Percentiles rank a stretch among this genome's conserved stretches.
Conservation (phyloP, 768 basidiomycete genomes). For the Tulasnella sp. region DNA sequence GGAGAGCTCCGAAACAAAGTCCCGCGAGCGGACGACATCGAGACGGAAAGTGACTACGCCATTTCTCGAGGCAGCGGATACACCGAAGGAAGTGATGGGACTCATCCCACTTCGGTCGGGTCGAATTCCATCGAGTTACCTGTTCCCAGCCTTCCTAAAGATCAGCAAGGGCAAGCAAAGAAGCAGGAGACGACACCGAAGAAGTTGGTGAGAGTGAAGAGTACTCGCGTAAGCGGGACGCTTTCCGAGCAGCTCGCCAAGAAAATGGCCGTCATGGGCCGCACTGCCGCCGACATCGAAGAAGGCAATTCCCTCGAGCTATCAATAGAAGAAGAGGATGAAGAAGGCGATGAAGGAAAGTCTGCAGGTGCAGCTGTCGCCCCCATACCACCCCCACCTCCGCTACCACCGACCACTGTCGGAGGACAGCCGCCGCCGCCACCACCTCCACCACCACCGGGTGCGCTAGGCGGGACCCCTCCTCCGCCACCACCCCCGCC, state of each 20-base stretch:
- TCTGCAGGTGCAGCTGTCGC: background rate
- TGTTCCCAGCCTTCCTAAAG: background rate
- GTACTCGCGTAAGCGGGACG: conserved; percentile 32
- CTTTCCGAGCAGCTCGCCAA: conserved; percentile 53
- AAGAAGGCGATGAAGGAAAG: conserved; percentile 26
- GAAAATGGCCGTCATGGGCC: conserved; percentile 41
- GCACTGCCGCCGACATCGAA: background rate
- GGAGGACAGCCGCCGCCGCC: background rate
- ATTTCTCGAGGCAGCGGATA: conserved; percentile 31
- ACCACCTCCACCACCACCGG: background rate
- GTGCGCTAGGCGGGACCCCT: too few relatives aligned
- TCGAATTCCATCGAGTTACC: background rate
- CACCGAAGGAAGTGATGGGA: conserved; percentile 46
- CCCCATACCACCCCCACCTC: background rate
- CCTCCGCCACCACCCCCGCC: conserved; percentile 17
- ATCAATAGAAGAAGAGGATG: conserved; percentile 30
- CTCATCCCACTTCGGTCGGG: conserved; percentile 37
- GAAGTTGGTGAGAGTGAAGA: conserved; percentile 15
- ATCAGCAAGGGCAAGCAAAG: conserved; percentile 13
- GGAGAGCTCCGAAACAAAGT: background rate
- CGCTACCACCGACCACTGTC: background rate
- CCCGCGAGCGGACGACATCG: conserved; percentile 22
- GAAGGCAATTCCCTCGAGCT: conserved; percentile 21
- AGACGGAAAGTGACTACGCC: conserved; percentile 47
- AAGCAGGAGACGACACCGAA: conserved; percentile 14